Evolutionary conservation across 345 rosid species (phyloP), one percentile per base, ranked within the genome.

Genomic region (Hirschfeldia incana): DNA sequence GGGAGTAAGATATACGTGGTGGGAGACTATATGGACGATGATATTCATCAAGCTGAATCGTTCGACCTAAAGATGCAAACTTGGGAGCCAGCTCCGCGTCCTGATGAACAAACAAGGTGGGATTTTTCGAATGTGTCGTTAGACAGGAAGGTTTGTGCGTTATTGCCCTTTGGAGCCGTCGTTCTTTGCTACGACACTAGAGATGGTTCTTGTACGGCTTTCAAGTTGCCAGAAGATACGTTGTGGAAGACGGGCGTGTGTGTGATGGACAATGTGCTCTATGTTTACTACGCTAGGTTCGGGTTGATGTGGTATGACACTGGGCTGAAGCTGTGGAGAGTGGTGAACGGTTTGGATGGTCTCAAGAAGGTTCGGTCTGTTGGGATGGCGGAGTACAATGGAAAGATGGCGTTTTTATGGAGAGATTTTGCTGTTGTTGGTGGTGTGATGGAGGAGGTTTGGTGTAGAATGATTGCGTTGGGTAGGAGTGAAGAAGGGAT

Each of bases 241-340:
- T 75, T 65, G 72, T 55, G 72, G 66, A 10, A 0, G n/a, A 1
- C 59, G 3, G 66, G 78, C 55, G 55, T 53, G 30, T 37, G 42
- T 28, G 78, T 37, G 15, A 57, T 67, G 0, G 58, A 67, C 3
- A 75, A 75, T 15, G 59, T 75, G 58, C 65, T 75, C 5, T 75
- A 75, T 7, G 27, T 75, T 66, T 66, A 66, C 15, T 75, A 6
- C 26, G 46, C n/a, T 6, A 57, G 58, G 13, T 57, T 15, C 11
- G 66, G 78, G 12, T 37, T 75, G 28, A 57, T 75, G 73, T 75
- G 78, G 66, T 67, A 36, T 57, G 78, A 67, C 55, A 27, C 72
- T 67, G 0, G 36, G 15, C 57, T 49, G 17, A n/a, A 49, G 1
- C 3, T 49, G 16, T 49, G 57, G 57, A 49, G 57, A 49, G 57